These are phyloP conservation scores for Sclerotinia subarctica DNA, from an alignment of 2,329 filamentous ascomycete species.

Conservation along the genomic window DNA sequence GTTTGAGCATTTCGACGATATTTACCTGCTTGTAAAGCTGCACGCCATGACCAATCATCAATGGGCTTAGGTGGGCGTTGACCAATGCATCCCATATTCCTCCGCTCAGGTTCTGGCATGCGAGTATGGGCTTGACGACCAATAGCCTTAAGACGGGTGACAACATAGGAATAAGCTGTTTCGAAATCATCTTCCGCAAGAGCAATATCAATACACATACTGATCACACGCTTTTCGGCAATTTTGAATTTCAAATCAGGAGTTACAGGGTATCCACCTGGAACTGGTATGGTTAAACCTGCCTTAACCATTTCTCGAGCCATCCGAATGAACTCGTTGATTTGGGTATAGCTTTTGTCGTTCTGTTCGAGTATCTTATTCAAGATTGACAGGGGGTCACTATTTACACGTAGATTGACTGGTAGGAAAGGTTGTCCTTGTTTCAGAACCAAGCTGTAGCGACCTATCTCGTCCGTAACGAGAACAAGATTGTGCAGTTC, in stretches of 20 bases:
- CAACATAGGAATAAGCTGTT: conserved; percentile 79
- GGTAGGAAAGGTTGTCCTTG: conserved; percentile 78
- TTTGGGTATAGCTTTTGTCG: conserved; percentile 65
- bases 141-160: conserved; percentile 59
- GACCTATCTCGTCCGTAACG: conserved; percentile 71
- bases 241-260: conserved; percentile 31
- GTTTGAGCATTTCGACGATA: conserved; percentile 59
- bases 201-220: conserved; percentile 77
- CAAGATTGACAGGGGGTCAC: conserved; percentile 71
- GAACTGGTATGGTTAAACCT: conserved; percentile 43
- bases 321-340: conserved; percentile 70
- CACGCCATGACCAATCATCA: conserved; percentile 75
- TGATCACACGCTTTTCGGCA: conserved; percentile 65
- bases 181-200: conserved; percentile 78
- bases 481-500: conserved; percentile 62
- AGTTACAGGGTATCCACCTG: conserved; percentile 17
- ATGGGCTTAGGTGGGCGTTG: conserved; percentile 31
- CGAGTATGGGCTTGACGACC: conserved; percentile 34
- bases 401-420: conserved; percentile 71
- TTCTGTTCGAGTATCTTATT: conserved; percentile 75
- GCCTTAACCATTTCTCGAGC: conserved; percentile 64
- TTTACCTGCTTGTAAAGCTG: conserved; percentile 73
- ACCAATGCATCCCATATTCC: conserved; percentile 30
- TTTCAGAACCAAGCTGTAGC: conserved; percentile 74
- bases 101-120: conserved; percentile 26